A percentile compares a stretch with the other conserved stretches of the same genome.
Evolutionary conservation across 176 grass and related monocot genomes (phyloP).

Genomic region (maize (Zea mays)): DNA sequence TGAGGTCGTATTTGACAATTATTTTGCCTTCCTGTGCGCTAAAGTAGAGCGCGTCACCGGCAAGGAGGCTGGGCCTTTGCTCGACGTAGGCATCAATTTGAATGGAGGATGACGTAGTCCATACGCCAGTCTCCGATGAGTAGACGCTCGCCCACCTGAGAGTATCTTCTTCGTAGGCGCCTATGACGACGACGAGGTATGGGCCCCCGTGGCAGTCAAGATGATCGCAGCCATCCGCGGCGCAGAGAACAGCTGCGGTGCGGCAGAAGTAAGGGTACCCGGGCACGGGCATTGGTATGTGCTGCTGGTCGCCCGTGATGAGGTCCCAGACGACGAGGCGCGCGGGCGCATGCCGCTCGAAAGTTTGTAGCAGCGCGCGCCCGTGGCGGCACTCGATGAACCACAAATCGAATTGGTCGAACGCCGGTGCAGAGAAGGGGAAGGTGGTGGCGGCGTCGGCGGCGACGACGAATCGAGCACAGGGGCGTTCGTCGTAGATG

Average conservation of each 20-base stretch:
- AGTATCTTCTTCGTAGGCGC: not conserved
- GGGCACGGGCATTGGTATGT: not conserved
- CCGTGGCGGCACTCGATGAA: slow-evolving; percentile 15
- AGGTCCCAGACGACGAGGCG: slow-evolving; percentile 2
- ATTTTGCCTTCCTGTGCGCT: not conserved
- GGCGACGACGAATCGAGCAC: not conserved
- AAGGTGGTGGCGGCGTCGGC: not conserved
- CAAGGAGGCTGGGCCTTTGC: slow-evolving; percentile 12
- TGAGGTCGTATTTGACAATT: slow-evolving; percentile 4
- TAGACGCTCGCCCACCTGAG: not conserved
- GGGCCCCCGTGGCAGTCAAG: slow-evolving; percentile 23
- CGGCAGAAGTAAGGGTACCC: no score
- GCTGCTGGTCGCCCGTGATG: slow-evolving; percentile 17
- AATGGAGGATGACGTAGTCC: not conserved
- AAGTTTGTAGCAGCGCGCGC: not conserved
- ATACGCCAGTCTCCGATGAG: slow-evolving; percentile 10
- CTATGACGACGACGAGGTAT: not conserved
- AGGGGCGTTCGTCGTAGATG: not conserved
- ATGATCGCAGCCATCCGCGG: not conserved
- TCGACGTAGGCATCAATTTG: not conserved
- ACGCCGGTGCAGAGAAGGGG: slow-evolving; percentile 1
- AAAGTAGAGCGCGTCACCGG: not conserved
- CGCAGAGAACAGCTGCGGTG: slow-evolving; percentile 23
- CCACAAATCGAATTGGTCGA: not conserved
- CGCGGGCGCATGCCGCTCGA: not conserved